phyloP scores from a whole-genome alignment of 1,284 basidiomycete genomes.

The Ceratobasidium papillatum region DNA sequence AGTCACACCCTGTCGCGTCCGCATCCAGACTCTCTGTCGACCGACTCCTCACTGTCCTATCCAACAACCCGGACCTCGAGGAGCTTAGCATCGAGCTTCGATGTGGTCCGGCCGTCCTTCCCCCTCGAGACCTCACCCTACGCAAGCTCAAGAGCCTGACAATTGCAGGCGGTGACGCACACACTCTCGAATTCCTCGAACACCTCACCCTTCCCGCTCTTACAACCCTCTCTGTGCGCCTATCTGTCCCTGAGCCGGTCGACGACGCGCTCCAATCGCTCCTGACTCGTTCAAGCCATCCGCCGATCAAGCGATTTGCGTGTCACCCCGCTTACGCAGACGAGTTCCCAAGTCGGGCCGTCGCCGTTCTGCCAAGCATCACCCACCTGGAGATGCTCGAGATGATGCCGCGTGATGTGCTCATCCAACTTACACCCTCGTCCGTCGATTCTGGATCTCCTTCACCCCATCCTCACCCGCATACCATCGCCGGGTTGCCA shows the following conservation, averaged over 20 bases:
- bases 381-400: slow-evolving; percentile 42
- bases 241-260: slow-evolving; percentile 67
- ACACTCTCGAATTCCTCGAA: slow-evolving; percentile 65
- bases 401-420: slow-evolving; percentile 39
- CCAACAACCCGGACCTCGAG: slow-evolving; percentile 64
- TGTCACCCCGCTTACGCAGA: slow-evolving; percentile 60
- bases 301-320: slow-evolving; percentile 64
- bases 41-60: slow-evolving; percentile 67
- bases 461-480: slow-evolving; percentile 4
- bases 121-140: slow-evolving; percentile 62
- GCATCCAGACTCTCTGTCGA: slow-evolving; percentile 68
- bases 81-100: slow-evolving; percentile 67
- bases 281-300: slow-evolving; percentile 64
- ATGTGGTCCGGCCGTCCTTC: slow-evolving; percentile 67
- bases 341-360: slow-evolving; percentile 37
- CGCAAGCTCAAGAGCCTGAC: slow-evolving; percentile 62
- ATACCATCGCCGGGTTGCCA: slow-evolving; percentile 8
- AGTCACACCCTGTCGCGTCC: slow-evolving; percentile 69
- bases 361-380: slow-evolving; percentile 29
- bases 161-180: slow-evolving; percentile 71
- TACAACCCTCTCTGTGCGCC: slow-evolving; percentile 63
- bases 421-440: slow-evolving; percentile 30
- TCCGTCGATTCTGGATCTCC: neutral
- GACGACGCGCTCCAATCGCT: slow-evolving; percentile 70
- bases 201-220: slow-evolving; percentile 65